Conservation (phyloP, 1,284 basidiomycete species). For the Limonomyces culmigenus region DNA sequence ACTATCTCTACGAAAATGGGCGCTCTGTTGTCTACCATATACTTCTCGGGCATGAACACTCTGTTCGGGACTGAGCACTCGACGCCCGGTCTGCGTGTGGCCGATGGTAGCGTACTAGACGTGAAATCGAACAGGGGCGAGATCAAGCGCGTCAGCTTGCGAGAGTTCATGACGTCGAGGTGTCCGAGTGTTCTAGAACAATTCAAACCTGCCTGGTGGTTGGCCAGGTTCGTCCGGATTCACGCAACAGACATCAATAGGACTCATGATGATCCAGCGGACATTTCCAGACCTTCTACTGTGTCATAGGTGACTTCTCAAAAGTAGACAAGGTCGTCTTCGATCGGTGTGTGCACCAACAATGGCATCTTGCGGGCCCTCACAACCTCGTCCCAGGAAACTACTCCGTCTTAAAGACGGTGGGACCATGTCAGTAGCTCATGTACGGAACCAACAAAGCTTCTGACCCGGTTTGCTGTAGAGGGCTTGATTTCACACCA, state of each 20-base stretch:
- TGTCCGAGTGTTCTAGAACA: conserved; percentile 38
- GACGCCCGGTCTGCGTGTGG: background rate
- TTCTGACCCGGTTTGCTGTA: conserved; percentile 18
- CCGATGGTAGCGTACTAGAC: background rate
- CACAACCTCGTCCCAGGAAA: conserved; percentile 20
- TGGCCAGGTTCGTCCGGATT: conserved; percentile 32
- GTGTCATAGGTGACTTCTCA: conserved; percentile 55
- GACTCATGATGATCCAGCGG: conserved; percentile 24
- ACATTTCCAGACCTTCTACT: conserved; percentile 59
- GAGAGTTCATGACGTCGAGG: conserved; percentile 32
- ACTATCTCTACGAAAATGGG: background rate
- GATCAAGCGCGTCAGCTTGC: conserved; percentile 21
- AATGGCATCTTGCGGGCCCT: background rate
- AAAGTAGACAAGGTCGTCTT: conserved; percentile 57
- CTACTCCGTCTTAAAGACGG: conserved; percentile 47
- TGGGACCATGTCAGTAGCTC: conserved; percentile 42
- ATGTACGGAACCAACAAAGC: conserved; percentile 1
- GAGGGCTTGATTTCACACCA: conserved; percentile 57
- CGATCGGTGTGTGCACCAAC: conserved; percentile 30
- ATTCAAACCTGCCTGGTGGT: conserved; percentile 54
- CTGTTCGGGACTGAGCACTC: background rate
- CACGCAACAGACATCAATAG: background rate
- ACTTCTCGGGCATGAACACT: background rate
- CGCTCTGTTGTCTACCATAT: background rate
- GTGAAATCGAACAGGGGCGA: background rate